Conservation (phyloP, 306 rosid genomes). For the Fagus sylvatica region DNA sequence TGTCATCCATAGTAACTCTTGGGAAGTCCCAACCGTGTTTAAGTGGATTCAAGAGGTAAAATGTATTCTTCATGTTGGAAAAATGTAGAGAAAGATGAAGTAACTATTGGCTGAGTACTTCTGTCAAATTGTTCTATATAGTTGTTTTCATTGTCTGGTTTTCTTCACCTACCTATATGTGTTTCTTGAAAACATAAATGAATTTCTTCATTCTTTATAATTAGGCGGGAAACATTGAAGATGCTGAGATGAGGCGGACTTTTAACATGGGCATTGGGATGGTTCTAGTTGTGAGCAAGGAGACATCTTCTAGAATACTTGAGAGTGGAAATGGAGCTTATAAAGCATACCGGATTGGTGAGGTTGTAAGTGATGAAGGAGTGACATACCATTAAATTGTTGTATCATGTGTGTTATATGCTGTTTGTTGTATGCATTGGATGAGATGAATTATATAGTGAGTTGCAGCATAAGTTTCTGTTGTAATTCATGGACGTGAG, state of each 20-base stretch:
- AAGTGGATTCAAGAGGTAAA: constrained; percentile 93
- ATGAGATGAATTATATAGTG: background rate
- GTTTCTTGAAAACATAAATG: constrained; percentile 3
- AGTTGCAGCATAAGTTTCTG: background rate
- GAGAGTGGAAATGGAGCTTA: constrained; percentile 30
- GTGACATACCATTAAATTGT: constrained; percentile 41
- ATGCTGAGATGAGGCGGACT: constrained; percentile 76
- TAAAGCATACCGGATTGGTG: constrained; percentile 63
- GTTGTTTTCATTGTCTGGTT: background rate
- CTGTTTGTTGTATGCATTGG: too few relatives aligned
- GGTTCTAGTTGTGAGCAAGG: constrained; percentile 79
- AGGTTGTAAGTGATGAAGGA: constrained; percentile 61
- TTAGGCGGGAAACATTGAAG: constrained; percentile 76
- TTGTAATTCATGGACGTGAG: background rate
- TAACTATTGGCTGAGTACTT: background rate
- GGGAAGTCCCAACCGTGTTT: constrained; percentile 75
- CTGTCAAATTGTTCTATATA: background rate
- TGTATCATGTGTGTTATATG: background rate
- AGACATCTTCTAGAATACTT: constrained; percentile 49
- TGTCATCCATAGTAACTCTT: constrained; percentile 54
- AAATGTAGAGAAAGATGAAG: background rate
- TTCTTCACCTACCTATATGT: background rate
- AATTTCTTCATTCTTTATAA: constrained; percentile 5
- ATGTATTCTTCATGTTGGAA: background rate
- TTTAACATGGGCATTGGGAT: constrained; percentile 94